A percentile compares a stretch with the other conserved stretches of the same genome.
Conservation (phyloP, 108 stramenopile genomes). For the Pseudonitzschia pungens region DNA sequence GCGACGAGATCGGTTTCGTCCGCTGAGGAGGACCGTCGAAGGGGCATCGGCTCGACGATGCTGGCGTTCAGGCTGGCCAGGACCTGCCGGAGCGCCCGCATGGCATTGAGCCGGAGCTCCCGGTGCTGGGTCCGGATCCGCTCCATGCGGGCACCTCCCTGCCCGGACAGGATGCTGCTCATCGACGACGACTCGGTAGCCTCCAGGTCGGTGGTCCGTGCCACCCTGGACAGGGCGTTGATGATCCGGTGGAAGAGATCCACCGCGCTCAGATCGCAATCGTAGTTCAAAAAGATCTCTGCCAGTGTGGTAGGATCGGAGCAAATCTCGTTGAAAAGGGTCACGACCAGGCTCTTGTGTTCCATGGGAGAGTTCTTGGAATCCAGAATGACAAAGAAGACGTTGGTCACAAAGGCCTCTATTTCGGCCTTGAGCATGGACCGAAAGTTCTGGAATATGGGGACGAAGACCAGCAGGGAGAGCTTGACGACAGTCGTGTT, state of each 20-base stretch:
- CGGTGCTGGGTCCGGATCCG: conserved; percentile 63
- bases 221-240: conserved; percentile 85
- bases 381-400: conserved; percentile 97
- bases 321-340: conserved; percentile 90
- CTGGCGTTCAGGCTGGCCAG: conserved; percentile 82
- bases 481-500: conserved; percentile 87
- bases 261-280: conserved; percentile 93
- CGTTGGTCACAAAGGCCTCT: conserved; percentile 97
- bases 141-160: conserved; percentile 67
- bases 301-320: conserved; percentile 84
- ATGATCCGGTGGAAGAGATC: conserved; percentile 95
- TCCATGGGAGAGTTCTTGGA: conserved; percentile 89
- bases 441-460: conserved; percentile 88
- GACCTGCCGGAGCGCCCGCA: conserved; percentile 80
- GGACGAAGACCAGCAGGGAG: conserved; percentile 92
- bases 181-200: conserved; percentile 21
- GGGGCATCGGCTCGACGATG: conserved; percentile 73
- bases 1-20: background rate
- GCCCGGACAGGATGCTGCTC: conserved; percentile 31
- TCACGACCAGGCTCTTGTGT: conserved; percentile 93
- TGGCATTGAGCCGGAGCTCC: conserved; percentile 73
- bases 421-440: conserved; percentile 78
- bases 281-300: conserved; percentile 98
- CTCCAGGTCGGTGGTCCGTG: conserved; percentile 61
- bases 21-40: no score